Conservation (phyloP, 2,329 filamentous ascomycete genomes). For the Nemania serpens region DNA sequence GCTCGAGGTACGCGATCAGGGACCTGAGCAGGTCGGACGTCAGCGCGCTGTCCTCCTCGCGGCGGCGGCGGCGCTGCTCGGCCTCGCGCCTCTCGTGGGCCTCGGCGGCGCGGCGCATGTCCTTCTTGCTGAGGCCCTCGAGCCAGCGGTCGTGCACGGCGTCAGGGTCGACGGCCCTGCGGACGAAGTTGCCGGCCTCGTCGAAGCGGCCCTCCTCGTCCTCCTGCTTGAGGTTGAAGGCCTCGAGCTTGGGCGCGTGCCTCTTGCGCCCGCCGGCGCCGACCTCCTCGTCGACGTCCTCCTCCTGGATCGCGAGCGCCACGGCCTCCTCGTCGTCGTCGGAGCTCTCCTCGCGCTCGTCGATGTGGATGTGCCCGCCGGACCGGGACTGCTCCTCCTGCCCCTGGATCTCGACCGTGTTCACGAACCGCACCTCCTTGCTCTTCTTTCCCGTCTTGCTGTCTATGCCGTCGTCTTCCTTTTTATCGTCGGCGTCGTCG, state of each 20-base stretch:
- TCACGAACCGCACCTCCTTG: constrained; percentile 65
- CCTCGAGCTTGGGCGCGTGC: constrained; percentile 91
- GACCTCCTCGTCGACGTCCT: constrained; percentile 83
- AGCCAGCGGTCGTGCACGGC: constrained; percentile 92
- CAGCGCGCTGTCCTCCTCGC: constrained; percentile 74
- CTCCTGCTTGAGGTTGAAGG: constrained; percentile 91
- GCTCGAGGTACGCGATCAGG: constrained; percentile 75
- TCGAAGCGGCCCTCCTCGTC: constrained; percentile 94
- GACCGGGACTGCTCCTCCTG: constrained; percentile 75
- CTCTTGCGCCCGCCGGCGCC: constrained; percentile 89
- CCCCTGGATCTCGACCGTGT: constrained; percentile 72
- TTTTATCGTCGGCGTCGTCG: constrained; percentile 56
- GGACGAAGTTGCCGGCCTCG: constrained; percentile 85
- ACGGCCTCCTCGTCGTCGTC: constrained; percentile 70
- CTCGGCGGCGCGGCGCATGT: constrained; percentile 84
- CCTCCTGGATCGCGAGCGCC: constrained; percentile 75
- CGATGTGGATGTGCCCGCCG: constrained; percentile 71
- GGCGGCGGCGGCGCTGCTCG: constrained; percentile 71
- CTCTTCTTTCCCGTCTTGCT: constrained; percentile 61
- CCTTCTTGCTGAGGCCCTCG: constrained; percentile 89
- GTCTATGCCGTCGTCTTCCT: constrained; percentile 54
- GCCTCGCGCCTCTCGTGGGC: constrained; percentile 85
- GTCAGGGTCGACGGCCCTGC: constrained; percentile 87
- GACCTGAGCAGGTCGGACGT: constrained; percentile 74
- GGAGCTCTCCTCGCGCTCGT: constrained; percentile 60